Evolutionary conservation across 2,329 filamentous ascomycete species (phyloP).

Genomic region (Penicillium sp.): DNA sequence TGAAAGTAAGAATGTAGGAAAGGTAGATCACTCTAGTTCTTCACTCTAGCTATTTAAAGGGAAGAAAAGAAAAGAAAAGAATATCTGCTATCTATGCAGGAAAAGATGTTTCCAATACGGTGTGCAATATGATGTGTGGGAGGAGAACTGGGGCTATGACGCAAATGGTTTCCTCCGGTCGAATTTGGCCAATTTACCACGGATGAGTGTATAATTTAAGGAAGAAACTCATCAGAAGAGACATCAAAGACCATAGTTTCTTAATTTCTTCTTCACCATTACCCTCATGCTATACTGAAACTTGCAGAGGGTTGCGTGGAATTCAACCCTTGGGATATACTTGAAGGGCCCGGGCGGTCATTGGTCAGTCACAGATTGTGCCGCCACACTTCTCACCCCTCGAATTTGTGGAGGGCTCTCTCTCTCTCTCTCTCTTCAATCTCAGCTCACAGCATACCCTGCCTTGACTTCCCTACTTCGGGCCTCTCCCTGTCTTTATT

Average conservation of each 20-base stretch:
- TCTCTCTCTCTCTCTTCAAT: conserved; percentile 17
- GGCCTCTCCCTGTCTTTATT: conserved; percentile 9
- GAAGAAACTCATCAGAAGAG: neutral
- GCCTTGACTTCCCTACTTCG: conserved; percentile 7
- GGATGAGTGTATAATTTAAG: neutral
- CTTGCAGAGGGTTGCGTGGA: neutral
- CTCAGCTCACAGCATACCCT: conserved; percentile 4
- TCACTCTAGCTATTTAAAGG: neutral
- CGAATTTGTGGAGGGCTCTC: conserved; percentile 34
- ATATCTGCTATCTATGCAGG: neutral
- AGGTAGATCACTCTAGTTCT: neutral
- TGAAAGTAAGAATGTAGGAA: neutral
- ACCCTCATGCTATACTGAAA: neutral
- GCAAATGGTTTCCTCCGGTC: conserved; percentile 7
- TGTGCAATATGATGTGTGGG: neutral
- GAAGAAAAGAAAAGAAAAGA: neutral
- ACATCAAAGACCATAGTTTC: neutral
- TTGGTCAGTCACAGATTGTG: conserved; percentile 25
- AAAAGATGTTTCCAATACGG: neutral
- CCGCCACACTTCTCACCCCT: conserved; percentile 32
- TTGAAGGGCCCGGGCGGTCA: conserved; percentile 14
- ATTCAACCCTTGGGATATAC: conserved; percentile 10
- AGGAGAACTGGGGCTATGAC: conserved; percentile 12
- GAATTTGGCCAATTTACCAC: neutral
- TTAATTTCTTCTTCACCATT: neutral